Evolutionary conservation across 371 early-diverging fungal genomes (phyloP), one percentile per base, ranked within the genome.

Genomic region (Nosema muscidifuracis): DNA sequence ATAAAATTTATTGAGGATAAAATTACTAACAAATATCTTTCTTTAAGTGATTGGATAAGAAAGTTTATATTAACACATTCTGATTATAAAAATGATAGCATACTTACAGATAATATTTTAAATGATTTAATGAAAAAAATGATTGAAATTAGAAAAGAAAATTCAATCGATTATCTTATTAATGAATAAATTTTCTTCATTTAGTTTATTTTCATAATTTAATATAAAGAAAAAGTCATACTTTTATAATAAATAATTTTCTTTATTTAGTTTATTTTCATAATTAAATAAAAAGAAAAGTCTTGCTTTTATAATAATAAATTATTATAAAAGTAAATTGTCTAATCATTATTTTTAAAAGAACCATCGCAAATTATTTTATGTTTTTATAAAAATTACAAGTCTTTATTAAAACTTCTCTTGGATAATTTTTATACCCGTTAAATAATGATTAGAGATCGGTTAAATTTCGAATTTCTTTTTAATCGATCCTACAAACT

Each of bases 61-160:
- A 83, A 89, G 26, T 92, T 93, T 84, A 90, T 95, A 31, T 85
- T 81, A 34, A 79, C 68, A n/a, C 97, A 97, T 73, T 89, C 90
- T 0, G 88, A 84, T 7, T 97, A 97, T 85, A 87, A 89, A 75
- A 85, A 88, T 16, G 96, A 97, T 79, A 90, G 91, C 20, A 88
- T 90, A 0, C 89, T 97, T 0, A 84, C 87, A 1, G 85, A 89
- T 20, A 82, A 86, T 65, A 89, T 95, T 73, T 89, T 88, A 65
- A 91, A 89, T 77, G 96, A 97, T 78, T 76, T 97, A n/a, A 73
- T 76, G 18, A 33, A 67, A 42, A 22, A 44, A 4, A 62, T 78
- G 44, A 47, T 70, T 6, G 13, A 30, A 1, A 72, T 75, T 24
- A 68, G 65, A 12, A 20, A 74, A 42, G 18, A 40, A 34, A 78